Base-by-base conservation (phyloP, 768 basidiomycete species). In the Trametes villosa region DNA sequence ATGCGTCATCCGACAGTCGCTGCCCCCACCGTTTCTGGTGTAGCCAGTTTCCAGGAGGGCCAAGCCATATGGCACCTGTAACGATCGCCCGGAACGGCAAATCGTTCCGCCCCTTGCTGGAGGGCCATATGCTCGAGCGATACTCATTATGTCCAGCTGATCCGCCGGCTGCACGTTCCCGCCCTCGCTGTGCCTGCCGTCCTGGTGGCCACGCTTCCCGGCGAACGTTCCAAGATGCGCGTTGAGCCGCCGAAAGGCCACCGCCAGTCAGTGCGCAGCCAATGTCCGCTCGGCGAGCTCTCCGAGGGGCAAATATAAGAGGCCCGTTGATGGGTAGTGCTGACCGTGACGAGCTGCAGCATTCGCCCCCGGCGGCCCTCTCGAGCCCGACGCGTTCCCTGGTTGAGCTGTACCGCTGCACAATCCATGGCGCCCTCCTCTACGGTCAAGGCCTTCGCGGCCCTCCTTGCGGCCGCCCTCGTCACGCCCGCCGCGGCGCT, bases 151-250 rank as follows among this genome's bases (percentile, higher is more conserved):
- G 38, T 27, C 12, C 38, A 49, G 56, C 34, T 57, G 56, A 57
- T 57, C 56, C 47, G 47, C 33, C 47, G 56, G 38, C 47, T 18
- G 26, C 56, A 57, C 47, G 55, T 49, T 49, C 47, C 36, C 40
- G 34, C 27, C 34, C 47, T 1, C 30, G n/a, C 20, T 26, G 22
- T 33, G 33, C 53, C 31, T 33, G 20, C 47, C 38, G 38, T 18
- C 12, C 27, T 31, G 27, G 47, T 17, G 4, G 38, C 38, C 30
- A 29, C n/a, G 24, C n/a, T 15, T 48, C 18, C n/a, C 38, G 3
- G 20, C 11, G 47, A 42, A 49, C n/a, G 33, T 54, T 24, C 18
- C 4, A 34, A 42, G 30, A 5, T 33, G 41, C 20, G 4, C 30
- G 20, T 20, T 15, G 9, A 7, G 46, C 46, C n/a, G 9, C 20